These are phyloP conservation scores for Globisporangium cederbergense DNA, from an alignment of 352 stramenopile genomes.

Conservation along the genomic window DNA sequence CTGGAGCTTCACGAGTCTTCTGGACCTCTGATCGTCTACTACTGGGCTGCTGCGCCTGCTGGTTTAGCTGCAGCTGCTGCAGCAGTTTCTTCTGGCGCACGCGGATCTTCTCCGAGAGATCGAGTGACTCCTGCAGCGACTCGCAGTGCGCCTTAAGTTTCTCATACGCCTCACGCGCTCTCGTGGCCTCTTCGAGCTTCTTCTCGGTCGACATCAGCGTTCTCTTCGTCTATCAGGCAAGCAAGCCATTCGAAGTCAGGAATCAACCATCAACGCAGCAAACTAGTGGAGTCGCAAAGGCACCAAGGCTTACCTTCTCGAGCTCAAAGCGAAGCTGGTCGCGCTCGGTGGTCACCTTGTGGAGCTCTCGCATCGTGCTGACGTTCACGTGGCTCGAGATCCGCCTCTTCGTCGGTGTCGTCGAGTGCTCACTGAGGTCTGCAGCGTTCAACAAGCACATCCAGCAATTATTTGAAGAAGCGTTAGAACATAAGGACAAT, in stretches of 20 bases:
- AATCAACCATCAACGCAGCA: too few relatives aligned
- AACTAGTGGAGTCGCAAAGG: too few relatives aligned
- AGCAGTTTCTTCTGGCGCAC: constrained; percentile 75
- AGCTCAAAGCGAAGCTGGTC: constrained; percentile 79
- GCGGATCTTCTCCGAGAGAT: constrained; percentile 79
- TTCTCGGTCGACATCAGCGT: constrained; percentile 37
- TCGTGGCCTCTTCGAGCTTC: constrained; percentile 43
- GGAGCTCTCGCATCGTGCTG: constrained; percentile 48
- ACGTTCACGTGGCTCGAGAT: constrained; percentile 20
- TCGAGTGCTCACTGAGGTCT: constrained; percentile 24
- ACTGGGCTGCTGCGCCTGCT: constrained; percentile 7
- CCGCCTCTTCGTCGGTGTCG: constrained; percentile 15
- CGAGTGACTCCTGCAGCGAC: constrained; percentile 72
- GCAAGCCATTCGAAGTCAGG: too few relatives aligned
- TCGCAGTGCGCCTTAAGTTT: constrained; percentile 74
- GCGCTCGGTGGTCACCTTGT: constrained; percentile 60
- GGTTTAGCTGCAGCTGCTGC: constrained; percentile 54
- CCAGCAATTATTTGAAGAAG: neutral
- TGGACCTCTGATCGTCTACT: neutral
- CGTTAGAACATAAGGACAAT: neutral
- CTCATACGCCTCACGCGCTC: constrained; percentile 54
- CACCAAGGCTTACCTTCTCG: constrained; percentile 34
- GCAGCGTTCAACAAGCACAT: neutral
- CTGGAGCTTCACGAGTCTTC: neutral
- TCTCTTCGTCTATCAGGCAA: constrained; percentile 32